Conservation (phyloP, 1,284 basidiomycete species). For the Rhodotorula sp. region DNA sequence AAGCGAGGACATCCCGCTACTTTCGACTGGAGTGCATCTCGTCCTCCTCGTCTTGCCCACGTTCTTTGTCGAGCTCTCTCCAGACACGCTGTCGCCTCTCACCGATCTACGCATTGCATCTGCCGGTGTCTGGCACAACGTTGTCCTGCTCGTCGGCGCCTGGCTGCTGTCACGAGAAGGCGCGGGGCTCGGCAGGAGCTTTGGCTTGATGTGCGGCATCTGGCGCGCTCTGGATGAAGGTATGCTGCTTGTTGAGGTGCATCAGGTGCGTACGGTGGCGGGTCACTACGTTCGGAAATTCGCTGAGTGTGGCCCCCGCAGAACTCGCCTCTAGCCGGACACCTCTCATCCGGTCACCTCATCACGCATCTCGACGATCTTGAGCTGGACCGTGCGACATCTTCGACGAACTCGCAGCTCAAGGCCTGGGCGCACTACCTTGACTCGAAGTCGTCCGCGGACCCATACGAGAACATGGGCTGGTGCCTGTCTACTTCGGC, state of each 20-base stretch:
- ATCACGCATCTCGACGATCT: constrained; percentile 38
- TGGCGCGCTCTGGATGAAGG: constrained; percentile 6
- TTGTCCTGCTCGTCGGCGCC: constrained; percentile 7
- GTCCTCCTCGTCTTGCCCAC: constrained; percentile 31
- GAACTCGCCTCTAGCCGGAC: constrained; percentile 7
- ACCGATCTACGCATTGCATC: constrained; percentile 29
- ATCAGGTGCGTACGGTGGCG: not conserved
- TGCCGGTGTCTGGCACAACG: constrained; percentile 39
- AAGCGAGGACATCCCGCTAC: constrained; percentile 21
- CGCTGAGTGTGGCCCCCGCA: not conserved
- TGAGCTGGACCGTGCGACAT: constrained; percentile 33
- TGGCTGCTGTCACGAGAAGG: not conserved
- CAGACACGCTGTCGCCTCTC: not conserved
- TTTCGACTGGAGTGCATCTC: constrained; percentile 26
- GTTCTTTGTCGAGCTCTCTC: constrained; percentile 34
- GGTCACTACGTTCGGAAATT: not conserved
- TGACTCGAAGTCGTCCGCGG: not conserved
- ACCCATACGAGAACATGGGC: constrained; percentile 19
- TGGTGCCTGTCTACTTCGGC: constrained; percentile 22
- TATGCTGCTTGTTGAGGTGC: not conserved
- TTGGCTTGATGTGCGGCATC: not conserved
- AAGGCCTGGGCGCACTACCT: not conserved
- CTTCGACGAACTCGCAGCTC: not conserved
- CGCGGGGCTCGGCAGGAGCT: not conserved
- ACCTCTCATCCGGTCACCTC: constrained; percentile 9